phyloP scores from a whole-genome alignment of 1,284 basidiomycete species.

The Irpex lacteus region DNA sequence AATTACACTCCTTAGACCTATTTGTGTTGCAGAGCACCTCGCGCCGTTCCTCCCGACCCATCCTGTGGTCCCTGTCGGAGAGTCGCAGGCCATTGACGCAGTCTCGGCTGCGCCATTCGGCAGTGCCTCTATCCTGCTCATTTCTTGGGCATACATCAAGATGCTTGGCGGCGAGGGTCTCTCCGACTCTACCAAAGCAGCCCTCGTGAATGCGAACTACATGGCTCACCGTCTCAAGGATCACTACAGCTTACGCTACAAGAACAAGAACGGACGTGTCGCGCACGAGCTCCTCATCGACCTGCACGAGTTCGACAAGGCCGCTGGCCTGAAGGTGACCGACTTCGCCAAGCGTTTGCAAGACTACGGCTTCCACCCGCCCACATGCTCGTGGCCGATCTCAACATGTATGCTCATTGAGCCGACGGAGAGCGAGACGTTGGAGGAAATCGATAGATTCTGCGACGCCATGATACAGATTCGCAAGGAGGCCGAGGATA shows the following conservation, averaged over 20 bases:
- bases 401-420: slow-evolving; percentile 94
- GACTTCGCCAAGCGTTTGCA: slow-evolving; percentile 97
- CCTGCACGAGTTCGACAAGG: slow-evolving; percentile 90
- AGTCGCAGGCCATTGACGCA: slow-evolving; percentile 77
- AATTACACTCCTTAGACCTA: slow-evolving; percentile 57
- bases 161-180: slow-evolving; percentile 95
- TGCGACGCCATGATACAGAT: slow-evolving; percentile 98
- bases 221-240: slow-evolving; percentile 86
- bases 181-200: slow-evolving; percentile 80
- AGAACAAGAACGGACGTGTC: slow-evolving; percentile 86
- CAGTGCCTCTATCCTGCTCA: slow-evolving; percentile 92
- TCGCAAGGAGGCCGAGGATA: slow-evolving; percentile 86
- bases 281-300: slow-evolving; percentile 97
- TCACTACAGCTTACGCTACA: slow-evolving; percentile 89
- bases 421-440: slow-evolving; percentile 90
- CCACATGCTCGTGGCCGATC: slow-evolving; percentile 93
- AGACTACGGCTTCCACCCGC: slow-evolving; percentile 90
- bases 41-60: slow-evolving; percentile 96
- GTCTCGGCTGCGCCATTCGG: slow-evolving; percentile 93
- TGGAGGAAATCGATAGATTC: slow-evolving; percentile 91
- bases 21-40: slow-evolving; percentile 92
- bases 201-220: slow-evolving; percentile 95
- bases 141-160: slow-evolving; percentile 98
- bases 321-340: slow-evolving; percentile 85
- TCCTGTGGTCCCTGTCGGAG: slow-evolving; percentile 71